Base-by-base conservation (phyloP, 2,329 filamentous ascomycete species). In the Hymenoscyphus fraxineus region DNA sequence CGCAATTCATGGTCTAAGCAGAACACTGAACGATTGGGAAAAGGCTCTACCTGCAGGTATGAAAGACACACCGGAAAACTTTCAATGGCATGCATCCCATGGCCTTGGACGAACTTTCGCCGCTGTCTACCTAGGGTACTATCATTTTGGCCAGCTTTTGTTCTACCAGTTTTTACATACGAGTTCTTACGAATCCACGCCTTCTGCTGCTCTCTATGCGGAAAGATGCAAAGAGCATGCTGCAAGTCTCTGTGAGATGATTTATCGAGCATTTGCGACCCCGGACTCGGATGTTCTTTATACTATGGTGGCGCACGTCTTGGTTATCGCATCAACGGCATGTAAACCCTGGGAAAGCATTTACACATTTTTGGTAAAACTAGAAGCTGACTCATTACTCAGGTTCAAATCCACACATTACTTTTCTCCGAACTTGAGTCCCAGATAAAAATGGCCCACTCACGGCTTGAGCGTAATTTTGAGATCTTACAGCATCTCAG, bases 71-170 rank as follows among this genome's bases (percentile, higher is more conserved):
- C 73, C 72, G 1, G 73, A 73, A 31, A 82, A 81, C 62, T 70
- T 82, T 3, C 67, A 72, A 2, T 68, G 68, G 6, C 79, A 77
- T 60, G 70, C 76, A n/a, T 66, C 71, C 0, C 70, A 77, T 38
- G 78, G 79, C 1, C 74, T 80, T 3, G 80, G 80, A 2, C 73
- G 77, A 5, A 74, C 77, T 22, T 82, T 81, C 61, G 76, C 79
- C 1, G 78, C 78, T 1, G 73, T 82, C 1, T 78, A 82, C 65
- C 70, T 82, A 1, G 79, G 80, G 3, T 81, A 81, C 64, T 78
- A 82, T 59, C 77, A 82, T 68, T 81, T 78, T 65, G 75, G 76
- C 4, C 77, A 80, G 60, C 73, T 82, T n/a, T 75, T 83, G 5
- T 80, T 78, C 70, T 82, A 81, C 64, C 79, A 78, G 60, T 82